Percentiles rank a stretch among this genome's conserved stretches.
phyloP scores from a whole-genome alignment of 768 basidiomycete species.

The Calocybe cyanea region DNA sequence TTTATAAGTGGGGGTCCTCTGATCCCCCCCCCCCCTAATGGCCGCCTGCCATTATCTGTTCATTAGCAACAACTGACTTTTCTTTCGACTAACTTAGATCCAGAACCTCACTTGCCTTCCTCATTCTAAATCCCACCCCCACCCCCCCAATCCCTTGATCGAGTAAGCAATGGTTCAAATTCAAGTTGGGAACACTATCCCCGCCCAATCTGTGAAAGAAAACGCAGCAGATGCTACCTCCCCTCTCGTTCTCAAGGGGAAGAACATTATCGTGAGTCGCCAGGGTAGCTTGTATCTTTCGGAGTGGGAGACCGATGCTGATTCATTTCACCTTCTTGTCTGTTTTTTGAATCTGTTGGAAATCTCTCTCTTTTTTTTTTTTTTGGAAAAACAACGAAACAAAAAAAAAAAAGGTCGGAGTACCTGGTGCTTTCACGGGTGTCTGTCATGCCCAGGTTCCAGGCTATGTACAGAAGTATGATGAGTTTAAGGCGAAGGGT shows the following conservation, averaged over 20 bases:
- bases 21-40: no score
- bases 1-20: no score
- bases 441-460: constrained; percentile 65
- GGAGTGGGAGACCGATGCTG: no score
- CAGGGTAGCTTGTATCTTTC: no score
- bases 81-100: no score
- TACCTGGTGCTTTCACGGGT: constrained; percentile 76
- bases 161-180: constrained; percentile 41
- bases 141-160: no score
- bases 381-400: no score
- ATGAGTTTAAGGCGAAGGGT: constrained; percentile 75
- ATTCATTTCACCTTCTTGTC: constrained; percentile 17
- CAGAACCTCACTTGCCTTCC: no score
- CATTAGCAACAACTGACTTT: not conserved
- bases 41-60: no score
- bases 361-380: no score
- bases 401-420: constrained; percentile 72
- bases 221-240: constrained; percentile 41
- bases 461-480: constrained; percentile 60
- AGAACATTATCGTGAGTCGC: constrained; percentile 56
- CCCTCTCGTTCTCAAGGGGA: constrained; percentile 49
- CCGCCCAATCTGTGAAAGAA: constrained; percentile 55
- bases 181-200: constrained; percentile 45
- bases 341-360: no score
- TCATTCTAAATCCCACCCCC: no score